phyloP scores from a whole-genome alignment of 495 filamentous ascomycete species.

The Aspergillus incahuasiensis region DNA sequence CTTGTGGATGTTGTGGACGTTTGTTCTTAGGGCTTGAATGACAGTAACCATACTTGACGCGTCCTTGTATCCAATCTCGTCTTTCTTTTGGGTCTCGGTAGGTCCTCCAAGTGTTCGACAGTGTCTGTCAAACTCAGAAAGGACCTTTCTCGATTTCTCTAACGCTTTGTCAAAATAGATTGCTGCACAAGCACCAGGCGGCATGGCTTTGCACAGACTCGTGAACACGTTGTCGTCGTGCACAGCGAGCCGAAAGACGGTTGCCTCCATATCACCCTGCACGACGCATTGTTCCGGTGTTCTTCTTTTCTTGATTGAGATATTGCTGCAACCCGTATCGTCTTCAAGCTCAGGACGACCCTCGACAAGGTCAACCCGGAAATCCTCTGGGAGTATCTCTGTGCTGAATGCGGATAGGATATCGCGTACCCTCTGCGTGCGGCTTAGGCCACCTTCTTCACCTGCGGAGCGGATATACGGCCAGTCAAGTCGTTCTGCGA shows the following conservation, averaged over 20 bases:
- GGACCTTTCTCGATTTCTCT: slow-evolving; percentile 30
- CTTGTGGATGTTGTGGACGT: slow-evolving; percentile 32
- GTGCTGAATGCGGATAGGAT: slow-evolving; percentile 47
- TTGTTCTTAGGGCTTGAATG: slow-evolving; percentile 28
- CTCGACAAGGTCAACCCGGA: slow-evolving; percentile 36
- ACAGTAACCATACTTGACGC: slow-evolving; percentile 32
- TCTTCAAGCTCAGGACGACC: background rate
- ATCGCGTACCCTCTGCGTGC: slow-evolving; percentile 41
- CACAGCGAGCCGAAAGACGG: slow-evolving; percentile 47
- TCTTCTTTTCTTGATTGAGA: slow-evolving; percentile 10
- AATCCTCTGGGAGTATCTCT: slow-evolving; percentile 42
- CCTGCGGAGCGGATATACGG: slow-evolving; percentile 28
- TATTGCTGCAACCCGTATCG: background rate
- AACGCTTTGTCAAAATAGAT: slow-evolving; percentile 47
- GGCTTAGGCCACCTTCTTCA: slow-evolving; percentile 32
- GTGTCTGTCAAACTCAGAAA: slow-evolving; percentile 42
- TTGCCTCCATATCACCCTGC: slow-evolving; percentile 47
- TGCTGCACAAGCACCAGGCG: slow-evolving; percentile 40
- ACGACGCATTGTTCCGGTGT: slow-evolving; percentile 44
- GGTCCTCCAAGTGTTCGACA: slow-evolving; percentile 19
- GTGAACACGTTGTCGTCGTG: slow-evolving; percentile 42
- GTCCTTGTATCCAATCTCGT: background rate
- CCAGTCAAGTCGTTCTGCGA: slow-evolving; percentile 39
- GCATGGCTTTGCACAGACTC: slow-evolving; percentile 45
- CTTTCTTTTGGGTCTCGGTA: slow-evolving; percentile 23